phyloP scores from a whole-genome alignment of 2,329 filamentous ascomycete genomes.

The Dichotomopilus funicola region DNA sequence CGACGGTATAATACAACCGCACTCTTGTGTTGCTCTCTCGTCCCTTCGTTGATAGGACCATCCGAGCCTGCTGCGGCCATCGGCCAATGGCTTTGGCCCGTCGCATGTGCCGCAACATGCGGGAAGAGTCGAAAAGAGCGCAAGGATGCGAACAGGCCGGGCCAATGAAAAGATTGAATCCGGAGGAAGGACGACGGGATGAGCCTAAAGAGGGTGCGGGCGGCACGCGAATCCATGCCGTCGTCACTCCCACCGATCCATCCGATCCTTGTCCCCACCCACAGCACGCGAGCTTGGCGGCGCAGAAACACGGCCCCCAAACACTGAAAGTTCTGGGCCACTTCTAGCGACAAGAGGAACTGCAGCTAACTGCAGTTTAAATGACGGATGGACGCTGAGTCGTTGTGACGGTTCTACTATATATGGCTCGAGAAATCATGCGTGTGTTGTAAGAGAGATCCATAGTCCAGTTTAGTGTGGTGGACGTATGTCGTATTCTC shows the following conservation, averaged over 20 bases:
- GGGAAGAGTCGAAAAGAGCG: slow-evolving; percentile 5
- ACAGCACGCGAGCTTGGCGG: slow-evolving; percentile 1
- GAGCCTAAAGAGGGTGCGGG: slow-evolving; percentile 27
- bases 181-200: slow-evolving; percentile 24
- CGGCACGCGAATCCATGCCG: slow-evolving; percentile 23
- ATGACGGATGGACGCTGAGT: no score
- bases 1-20: no score
- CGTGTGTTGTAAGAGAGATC: no score
- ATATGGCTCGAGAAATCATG: no score
- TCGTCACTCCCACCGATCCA: slow-evolving; percentile 16
- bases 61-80: background rate
- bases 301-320: background rate
- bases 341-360: no score
- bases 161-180: slow-evolving; percentile 16
- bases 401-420: no score
- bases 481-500: no score
- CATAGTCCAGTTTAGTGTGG: no score
- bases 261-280: slow-evolving; percentile 18
- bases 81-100: slow-evolving; percentile 7
- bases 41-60: no score
- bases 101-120: slow-evolving; percentile 11
- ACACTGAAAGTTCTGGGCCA: background rate
- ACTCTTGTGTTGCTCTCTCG: no score
- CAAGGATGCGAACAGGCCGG: slow-evolving; percentile 9
- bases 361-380: no score